Evolutionary conservation across 495 filamentous ascomycete species (phyloP).

Genomic region (Talaromyces wortmannii): DNA sequence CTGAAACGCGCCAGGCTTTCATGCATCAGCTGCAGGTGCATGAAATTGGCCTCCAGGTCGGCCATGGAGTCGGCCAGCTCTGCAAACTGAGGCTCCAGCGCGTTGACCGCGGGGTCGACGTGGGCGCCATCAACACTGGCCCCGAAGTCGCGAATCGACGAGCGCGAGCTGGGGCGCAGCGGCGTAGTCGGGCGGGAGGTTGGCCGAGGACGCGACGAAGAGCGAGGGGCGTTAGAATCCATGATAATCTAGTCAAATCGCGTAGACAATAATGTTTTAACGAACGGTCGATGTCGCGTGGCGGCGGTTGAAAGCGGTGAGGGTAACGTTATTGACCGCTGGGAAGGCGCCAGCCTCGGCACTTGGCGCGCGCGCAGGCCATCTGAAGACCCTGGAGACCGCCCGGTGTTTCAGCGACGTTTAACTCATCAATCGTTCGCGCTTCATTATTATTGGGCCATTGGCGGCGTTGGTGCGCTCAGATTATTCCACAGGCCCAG

Average conservation of each 20-base stretch:
- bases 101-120: conserved; percentile 65
- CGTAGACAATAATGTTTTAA: not conserved
- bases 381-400: no score
- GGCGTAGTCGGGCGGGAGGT: conserved; percentile 86
- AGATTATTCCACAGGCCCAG: no score
- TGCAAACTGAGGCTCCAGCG: conserved; percentile 81
- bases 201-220: conserved; percentile 33
- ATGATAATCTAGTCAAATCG: conserved; percentile 9
- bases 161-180: conserved; percentile 83
- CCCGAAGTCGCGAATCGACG: conserved; percentile 70
- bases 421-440: no score
- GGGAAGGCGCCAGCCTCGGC: not conserved
- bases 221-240: conserved; percentile 25
- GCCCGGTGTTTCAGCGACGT: no score
- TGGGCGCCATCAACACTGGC: conserved; percentile 41
- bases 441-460: no score
- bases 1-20: conserved; percentile 90
- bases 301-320: no score
- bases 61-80: conserved; percentile 92
- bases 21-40: conserved; percentile 95
- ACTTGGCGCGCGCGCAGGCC: no score
- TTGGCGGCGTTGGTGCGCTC: no score
- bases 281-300: not conserved
- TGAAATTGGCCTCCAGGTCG: conserved; percentile 93
- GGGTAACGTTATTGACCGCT: no score